Percentiles rank a stretch among this genome's conserved stretches.
phyloP scores from a whole-genome alignment of 2,329 filamentous ascomycete genomes.

The Herpomyces periplanetae region DNA sequence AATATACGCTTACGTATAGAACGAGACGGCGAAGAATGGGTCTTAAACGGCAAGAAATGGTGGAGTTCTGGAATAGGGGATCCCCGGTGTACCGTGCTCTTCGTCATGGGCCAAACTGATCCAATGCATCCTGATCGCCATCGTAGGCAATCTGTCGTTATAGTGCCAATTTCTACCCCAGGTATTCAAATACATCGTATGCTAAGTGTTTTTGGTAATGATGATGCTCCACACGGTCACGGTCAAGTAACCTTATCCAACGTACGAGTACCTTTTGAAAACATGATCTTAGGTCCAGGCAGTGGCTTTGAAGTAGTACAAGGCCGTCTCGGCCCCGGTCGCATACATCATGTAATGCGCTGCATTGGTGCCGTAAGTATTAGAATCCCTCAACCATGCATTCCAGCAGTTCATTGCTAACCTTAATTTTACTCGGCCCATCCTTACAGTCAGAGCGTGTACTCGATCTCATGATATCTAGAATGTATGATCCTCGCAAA shows the following conservation, averaged over 20 bases:
- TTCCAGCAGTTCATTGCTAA: not conserved
- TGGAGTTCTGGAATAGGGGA: constrained; percentile 91
- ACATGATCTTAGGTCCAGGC: constrained; percentile 67
- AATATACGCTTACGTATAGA: constrained; percentile 60
- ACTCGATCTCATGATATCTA: constrained; percentile 70
- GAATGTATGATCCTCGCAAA: constrained; percentile 67
- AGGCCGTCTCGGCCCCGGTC: constrained; percentile 65
- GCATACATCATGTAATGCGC: constrained; percentile 93
- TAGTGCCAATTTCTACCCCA: constrained; percentile 39
- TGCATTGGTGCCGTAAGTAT: constrained; percentile 34
- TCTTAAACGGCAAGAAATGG: constrained; percentile 93
- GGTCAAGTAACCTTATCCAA: constrained; percentile 64
- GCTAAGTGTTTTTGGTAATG: constrained; percentile 73
- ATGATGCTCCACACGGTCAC: constrained; percentile 92
- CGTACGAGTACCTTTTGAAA: constrained; percentile 44
- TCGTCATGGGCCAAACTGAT: constrained; percentile 84
- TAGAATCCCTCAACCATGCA: not conserved
- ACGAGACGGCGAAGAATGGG: constrained; percentile 48
- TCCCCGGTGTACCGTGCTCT: constrained; percentile 59
- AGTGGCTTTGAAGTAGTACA: constrained; percentile 95
- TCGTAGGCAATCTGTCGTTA: constrained; percentile 62
- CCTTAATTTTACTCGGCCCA: not conserved
- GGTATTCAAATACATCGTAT: constrained; percentile 80
- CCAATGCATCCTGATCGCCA: constrained; percentile 33
- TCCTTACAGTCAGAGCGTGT: constrained; percentile 30